Evolutionary conservation across 2,329 filamentous ascomycete species (phyloP).

Genomic region (Verticillium longisporum): DNA sequence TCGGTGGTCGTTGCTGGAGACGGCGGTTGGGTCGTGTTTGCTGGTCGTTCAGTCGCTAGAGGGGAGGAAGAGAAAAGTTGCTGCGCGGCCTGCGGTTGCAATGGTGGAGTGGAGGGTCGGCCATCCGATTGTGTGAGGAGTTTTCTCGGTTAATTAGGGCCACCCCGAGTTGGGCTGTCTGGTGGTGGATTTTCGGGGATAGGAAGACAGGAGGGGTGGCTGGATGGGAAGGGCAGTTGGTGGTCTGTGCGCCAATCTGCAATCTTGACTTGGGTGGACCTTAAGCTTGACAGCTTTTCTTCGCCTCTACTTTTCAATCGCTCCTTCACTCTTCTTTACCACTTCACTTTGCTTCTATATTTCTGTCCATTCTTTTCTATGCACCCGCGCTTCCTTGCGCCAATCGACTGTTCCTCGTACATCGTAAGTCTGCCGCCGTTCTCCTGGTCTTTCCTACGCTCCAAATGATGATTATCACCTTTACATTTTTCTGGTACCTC

Average conservation of each 20-base stretch:
- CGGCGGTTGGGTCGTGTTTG: constrained; percentile 3
- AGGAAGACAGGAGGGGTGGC: background rate
- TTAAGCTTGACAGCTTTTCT: background rate
- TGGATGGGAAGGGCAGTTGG: background rate
- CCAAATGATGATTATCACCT: constrained; percentile 66
- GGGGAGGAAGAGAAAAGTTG: constrained; percentile 6
- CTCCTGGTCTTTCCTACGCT: constrained; percentile 8
- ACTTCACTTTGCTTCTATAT: background rate
- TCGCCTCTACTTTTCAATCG: constrained; percentile 1
- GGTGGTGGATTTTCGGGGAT: background rate
- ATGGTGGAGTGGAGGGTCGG: constrained; percentile 6
- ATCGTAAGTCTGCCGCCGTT: background rate
- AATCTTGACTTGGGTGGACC: background rate
- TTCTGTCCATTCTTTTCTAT: background rate
- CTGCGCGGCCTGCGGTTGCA: background rate
- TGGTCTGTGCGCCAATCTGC: background rate
- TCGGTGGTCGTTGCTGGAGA: constrained; percentile 11
- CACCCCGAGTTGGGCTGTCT: constrained; percentile 11
- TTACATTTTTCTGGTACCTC: constrained; percentile 91
- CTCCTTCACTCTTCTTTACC: background rate
- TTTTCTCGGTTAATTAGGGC: constrained; percentile 40
- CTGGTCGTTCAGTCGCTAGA: constrained; percentile 10
- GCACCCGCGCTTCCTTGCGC: background rate
- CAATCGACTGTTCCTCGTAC: background rate
- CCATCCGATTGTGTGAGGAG: constrained; percentile 4